phyloP scores from a whole-genome alignment of 768 basidiomycete species.

The Pulveroboletus ravenelii region DNA sequence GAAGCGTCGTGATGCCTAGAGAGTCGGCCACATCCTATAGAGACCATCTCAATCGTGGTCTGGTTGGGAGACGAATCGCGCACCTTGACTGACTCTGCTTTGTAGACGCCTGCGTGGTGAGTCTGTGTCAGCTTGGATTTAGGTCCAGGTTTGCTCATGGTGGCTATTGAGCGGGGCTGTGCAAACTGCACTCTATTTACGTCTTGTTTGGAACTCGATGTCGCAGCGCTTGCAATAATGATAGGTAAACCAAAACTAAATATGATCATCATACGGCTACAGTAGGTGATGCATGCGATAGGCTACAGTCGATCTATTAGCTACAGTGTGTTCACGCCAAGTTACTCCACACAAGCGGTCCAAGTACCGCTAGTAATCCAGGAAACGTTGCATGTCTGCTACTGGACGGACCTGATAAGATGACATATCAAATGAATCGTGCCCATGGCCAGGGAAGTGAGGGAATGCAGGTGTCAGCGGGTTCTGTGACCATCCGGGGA shows the following conservation, averaged over 20 bases:
- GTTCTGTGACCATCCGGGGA: slow-evolving; percentile 7
- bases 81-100: slow-evolving; percentile 60
- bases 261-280: too few relatives aligned
- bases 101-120: slow-evolving; percentile 58
- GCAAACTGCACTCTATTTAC: not conserved
- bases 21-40: slow-evolving; percentile 87
- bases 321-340: not conserved
- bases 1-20: slow-evolving; percentile 66
- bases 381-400: not conserved
- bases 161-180: not conserved
- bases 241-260: too few relatives aligned
- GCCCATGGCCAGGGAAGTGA: not conserved
- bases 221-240: too few relatives aligned
- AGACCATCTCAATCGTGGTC: slow-evolving; percentile 10
- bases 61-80: slow-evolving; percentile 16
- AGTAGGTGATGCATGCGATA: too few relatives aligned
- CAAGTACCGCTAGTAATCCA: slow-evolving; percentile 2
- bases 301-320: too few relatives aligned
- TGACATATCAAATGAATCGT: slow-evolving; percentile 6
- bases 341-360: not conserved
- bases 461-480: not conserved
- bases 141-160: slow-evolving; percentile 40
- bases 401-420: not conserved
- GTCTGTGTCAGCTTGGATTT: slow-evolving; percentile 44
- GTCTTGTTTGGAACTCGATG: too few relatives aligned